phyloP scores from a whole-genome alignment of 202 grass and related monocot genomes.

The Zizania palustris region DNA sequence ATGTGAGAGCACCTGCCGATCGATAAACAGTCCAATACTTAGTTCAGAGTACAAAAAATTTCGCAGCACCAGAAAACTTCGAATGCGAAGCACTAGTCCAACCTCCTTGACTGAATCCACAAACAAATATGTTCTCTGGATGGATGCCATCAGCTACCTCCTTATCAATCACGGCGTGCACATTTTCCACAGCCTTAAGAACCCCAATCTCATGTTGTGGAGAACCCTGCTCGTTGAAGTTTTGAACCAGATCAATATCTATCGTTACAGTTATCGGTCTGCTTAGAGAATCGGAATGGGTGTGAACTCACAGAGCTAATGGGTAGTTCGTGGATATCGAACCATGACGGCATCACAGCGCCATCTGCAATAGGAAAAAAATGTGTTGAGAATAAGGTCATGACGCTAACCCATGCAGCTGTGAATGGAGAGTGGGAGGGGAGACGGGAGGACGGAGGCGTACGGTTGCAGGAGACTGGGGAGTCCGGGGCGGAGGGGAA shows the following conservation, averaged over 20 bases:
- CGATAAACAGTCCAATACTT: background rate
- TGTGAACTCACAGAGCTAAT: slow-evolving; percentile 61
- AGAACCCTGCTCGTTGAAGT: slow-evolving; percentile 56
- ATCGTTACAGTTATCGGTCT: background rate
- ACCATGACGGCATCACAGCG: slow-evolving; percentile 87
- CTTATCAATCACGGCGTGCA: slow-evolving; percentile 85
- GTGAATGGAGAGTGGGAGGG: too few species aligned
- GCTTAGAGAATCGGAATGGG: background rate
- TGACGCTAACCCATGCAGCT: too few species aligned
- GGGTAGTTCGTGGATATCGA: slow-evolving; percentile 87
- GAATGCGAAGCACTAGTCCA: background rate
- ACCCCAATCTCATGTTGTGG: slow-evolving; percentile 70
- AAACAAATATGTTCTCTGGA: slow-evolving; percentile 82
- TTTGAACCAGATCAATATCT: slow-evolving; percentile 16
- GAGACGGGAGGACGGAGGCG: background rate
- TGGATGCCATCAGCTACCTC: slow-evolving; percentile 63
- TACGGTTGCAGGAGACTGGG: slow-evolving; percentile 82
- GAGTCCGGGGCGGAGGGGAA: slow-evolving; percentile 75
- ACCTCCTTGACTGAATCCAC: slow-evolving; percentile 92
- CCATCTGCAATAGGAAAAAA: slow-evolving; percentile 53
- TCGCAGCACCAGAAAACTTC: background rate
- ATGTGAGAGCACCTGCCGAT: slow-evolving; percentile 72
- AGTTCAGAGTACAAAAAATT: background rate
- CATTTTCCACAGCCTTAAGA: slow-evolving; percentile 70
- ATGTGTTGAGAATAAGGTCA: background rate